phyloP scores from a whole-genome alignment of 352 stramenopile genomes.

The Phytopythium cucurbitacearum region DNA sequence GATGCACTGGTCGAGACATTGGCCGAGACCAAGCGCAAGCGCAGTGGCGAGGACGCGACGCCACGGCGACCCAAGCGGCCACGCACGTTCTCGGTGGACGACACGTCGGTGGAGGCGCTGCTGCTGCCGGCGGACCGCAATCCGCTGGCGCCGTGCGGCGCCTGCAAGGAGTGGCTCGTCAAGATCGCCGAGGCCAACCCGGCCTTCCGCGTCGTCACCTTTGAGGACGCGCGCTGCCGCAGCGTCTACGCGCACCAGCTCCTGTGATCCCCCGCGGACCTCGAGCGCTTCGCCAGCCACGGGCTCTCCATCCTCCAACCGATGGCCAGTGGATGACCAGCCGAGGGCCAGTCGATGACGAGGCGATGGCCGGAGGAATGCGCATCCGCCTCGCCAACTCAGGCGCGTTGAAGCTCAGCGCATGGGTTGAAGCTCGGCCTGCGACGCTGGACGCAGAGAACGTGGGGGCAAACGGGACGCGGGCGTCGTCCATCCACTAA shows the following conservation, averaged over 20 bases:
- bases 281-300: not conserved
- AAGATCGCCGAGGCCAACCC: constrained; percentile 99
- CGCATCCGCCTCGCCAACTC: too few relatives aligned
- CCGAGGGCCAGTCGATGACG: too few relatives aligned
- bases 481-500: too few relatives aligned
- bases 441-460: too few relatives aligned
- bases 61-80: constrained; percentile 76
- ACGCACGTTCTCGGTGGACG: constrained; percentile 79
- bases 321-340: too few relatives aligned
- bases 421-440: too few relatives aligned
- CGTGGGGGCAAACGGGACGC: too few relatives aligned
- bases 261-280: constrained; percentile 32
- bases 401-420: too few relatives aligned
- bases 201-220: constrained; percentile 96
- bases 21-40: constrained; percentile 13
- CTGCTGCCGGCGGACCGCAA: constrained; percentile 85
- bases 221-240: constrained; percentile 92
- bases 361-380: too few relatives aligned
- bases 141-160: constrained; percentile 95
- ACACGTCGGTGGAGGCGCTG: constrained; percentile 46
- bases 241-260: constrained; percentile 90
- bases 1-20: not conserved
- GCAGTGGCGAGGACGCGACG: constrained; percentile 21
- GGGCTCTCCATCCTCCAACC: too few relatives aligned
- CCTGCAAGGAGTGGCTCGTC: constrained; percentile 99